Evolutionary conservation across 805 yeast species (phyloP).

Genomic region (Candida michaelii): DNA sequence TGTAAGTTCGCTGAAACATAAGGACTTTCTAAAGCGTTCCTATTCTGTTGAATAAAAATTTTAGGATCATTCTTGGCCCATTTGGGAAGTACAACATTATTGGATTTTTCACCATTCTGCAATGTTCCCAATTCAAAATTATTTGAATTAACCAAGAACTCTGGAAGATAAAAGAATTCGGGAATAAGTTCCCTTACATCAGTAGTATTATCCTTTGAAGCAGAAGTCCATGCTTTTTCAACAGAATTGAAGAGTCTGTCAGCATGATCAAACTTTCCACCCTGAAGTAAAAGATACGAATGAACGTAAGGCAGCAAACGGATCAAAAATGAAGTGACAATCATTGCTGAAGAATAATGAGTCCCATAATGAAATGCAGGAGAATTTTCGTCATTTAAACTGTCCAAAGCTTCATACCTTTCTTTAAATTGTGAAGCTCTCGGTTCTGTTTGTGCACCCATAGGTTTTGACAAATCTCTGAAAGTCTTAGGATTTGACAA

Average conservation of each 20-base stretch:
- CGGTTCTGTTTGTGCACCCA: conserved; percentile 78
- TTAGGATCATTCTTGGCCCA: conserved; percentile 84
- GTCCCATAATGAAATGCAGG: conserved; percentile 93
- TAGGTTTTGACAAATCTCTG: conserved; percentile 80
- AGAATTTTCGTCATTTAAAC: conserved; percentile 54
- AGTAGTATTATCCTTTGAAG: conserved; percentile 75
- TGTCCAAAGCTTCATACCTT: conserved; percentile 67
- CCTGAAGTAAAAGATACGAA: conserved; percentile 75
- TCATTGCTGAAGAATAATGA: conserved; percentile 92
- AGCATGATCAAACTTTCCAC: conserved; percentile 87
- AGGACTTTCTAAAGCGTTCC: conserved; percentile 82
- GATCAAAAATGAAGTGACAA: conserved; percentile 77
- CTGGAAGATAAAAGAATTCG: conserved; percentile 81
- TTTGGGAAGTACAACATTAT: conserved; percentile 70
- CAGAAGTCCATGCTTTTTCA: conserved; percentile 77
- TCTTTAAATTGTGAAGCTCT: conserved; percentile 67
- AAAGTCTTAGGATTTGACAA: conserved; percentile 58
- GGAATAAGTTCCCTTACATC: conserved; percentile 89
- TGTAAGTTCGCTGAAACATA: conserved; percentile 76
- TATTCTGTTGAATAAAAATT: conserved; percentile 67
- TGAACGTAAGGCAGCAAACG: conserved; percentile 79
- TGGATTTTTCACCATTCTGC: conserved; percentile 60
- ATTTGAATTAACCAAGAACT: conserved; percentile 66
- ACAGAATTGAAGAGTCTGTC: conserved; percentile 77
- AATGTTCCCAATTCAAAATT: conserved; percentile 66